Conservation (phyloP, 2,329 filamentous ascomycete species). For the Neonectria ditissima region DNA sequence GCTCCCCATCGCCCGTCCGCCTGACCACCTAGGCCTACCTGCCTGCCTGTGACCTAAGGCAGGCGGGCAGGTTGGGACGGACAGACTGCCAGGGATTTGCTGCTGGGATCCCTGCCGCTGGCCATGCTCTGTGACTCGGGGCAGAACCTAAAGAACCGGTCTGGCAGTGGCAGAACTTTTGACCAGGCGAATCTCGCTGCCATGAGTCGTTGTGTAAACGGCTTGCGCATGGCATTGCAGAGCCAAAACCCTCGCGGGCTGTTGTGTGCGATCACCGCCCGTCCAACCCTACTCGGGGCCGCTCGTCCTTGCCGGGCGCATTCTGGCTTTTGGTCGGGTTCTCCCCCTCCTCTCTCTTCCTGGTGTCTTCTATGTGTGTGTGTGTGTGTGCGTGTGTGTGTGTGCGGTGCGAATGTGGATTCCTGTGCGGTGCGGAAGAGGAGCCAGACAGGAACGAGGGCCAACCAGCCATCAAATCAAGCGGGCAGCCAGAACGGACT, state of each 20-base stretch:
- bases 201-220: not conserved
- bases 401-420: slow-evolving; percentile 25
- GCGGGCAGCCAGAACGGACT: slow-evolving; percentile 11
- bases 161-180: not conserved
- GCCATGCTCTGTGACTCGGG: not conserved
- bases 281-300: slow-evolving; percentile 23
- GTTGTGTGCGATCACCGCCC: slow-evolving; percentile 18
- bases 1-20: not conserved
- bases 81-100: slow-evolving; percentile 19
- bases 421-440: slow-evolving; percentile 22
- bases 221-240: not conserved
- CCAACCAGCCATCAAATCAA: slow-evolving; percentile 15
- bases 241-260: slow-evolving; percentile 3
- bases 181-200: slow-evolving; percentile 9
- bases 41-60: no score
- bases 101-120: slow-evolving; percentile 18
- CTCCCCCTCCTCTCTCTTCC: not conserved
- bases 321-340: slow-evolving; percentile 19
- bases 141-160: slow-evolving; percentile 11
- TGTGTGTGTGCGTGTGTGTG: slow-evolving; percentile 1
- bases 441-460: slow-evolving; percentile 14
- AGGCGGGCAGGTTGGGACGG: not conserved
- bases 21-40: not conserved
- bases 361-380: slow-evolving; percentile 6
- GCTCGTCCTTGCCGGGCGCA: slow-evolving; percentile 20